Percentiles rank a stretch among this genome's conserved stretches.
Evolutionary conservation across 257 asterid genomes (phyloP).

Genomic region (Gardenia jasminoides): DNA sequence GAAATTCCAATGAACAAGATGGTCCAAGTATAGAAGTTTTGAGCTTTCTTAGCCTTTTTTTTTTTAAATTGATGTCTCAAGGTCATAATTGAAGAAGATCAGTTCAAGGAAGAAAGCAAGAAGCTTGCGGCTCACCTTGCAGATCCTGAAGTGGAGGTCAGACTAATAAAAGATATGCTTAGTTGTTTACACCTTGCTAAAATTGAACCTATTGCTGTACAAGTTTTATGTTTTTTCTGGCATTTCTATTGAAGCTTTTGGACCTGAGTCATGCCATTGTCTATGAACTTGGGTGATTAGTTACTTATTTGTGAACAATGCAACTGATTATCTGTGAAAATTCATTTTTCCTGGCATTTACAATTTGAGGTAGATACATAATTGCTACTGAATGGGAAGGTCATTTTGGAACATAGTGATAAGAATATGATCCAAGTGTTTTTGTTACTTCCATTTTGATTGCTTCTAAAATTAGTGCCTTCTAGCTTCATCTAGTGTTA

Average conservation of each 20-base stretch:
- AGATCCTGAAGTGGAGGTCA: constrained; percentile 98
- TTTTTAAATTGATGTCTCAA: constrained; percentile 22
- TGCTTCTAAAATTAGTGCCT: neutral
- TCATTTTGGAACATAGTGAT: neutral
- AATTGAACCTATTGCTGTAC: neutral
- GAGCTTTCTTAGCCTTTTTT: constrained; percentile 4
- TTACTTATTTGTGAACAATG: neutral
- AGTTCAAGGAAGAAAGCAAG: constrained; percentile 81
- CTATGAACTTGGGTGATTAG: neutral
- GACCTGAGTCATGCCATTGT: neutral
- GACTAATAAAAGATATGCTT: constrained; percentile 20
- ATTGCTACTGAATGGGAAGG: neutral
- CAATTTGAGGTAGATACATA: neutral
- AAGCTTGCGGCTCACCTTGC: constrained; percentile 92
- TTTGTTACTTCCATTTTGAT: neutral
- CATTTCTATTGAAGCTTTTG: neutral
- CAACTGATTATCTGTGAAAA: neutral
- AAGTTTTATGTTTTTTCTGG: neutral
- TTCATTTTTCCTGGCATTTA: constrained; percentile 2
- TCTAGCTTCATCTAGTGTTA: neutral
- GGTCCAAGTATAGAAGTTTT: neutral
- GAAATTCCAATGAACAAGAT: neutral
- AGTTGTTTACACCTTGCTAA: neutral
- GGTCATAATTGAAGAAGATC: constrained; percentile 90
- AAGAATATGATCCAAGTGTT: neutral